Evolutionary conservation across 306 rosid species (phyloP).

Genomic region (Cucumis cinereus): DNA sequence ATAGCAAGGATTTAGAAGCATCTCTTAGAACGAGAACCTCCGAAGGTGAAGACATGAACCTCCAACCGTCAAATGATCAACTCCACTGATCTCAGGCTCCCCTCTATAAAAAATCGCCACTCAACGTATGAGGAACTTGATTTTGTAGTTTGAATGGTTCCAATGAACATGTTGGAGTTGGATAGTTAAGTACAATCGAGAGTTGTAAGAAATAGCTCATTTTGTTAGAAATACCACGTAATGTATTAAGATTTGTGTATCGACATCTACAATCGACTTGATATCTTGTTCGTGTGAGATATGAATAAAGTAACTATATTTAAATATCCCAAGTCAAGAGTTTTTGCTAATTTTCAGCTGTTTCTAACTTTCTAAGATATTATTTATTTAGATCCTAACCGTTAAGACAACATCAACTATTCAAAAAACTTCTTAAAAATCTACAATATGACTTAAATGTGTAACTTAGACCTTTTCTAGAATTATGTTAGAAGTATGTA

Average conservation of each 20-base stretch:
- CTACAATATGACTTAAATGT: too few species aligned
- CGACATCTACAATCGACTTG: not conserved
- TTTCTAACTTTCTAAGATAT: not conserved
- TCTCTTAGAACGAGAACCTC: slow-evolving; percentile 11
- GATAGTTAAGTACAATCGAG: not conserved
- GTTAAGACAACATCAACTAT: too few species aligned
- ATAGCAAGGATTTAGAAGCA: slow-evolving; percentile 29
- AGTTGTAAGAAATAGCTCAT: not conserved
- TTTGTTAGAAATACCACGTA: not conserved
- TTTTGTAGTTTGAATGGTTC: slow-evolving; percentile 27
- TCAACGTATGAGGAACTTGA: slow-evolving; percentile 47
- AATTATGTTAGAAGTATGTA: too few species aligned
- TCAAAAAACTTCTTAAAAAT: too few species aligned
- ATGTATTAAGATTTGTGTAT: not conserved
- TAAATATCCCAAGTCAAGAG: not conserved
- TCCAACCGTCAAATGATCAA: not conserved
- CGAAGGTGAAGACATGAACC: not conserved
- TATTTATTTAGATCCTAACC: too few species aligned
- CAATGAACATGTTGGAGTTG: slow-evolving; percentile 43
- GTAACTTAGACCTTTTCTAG: too few species aligned
- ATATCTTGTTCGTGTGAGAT: not conserved
- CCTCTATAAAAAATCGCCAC: not conserved
- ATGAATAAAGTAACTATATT: not conserved
- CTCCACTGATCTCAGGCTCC: not conserved
- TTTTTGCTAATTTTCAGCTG: not conserved